Conservation (phyloP, 1,139 yeast genomes). For the Geotrichum europaeum region DNA sequence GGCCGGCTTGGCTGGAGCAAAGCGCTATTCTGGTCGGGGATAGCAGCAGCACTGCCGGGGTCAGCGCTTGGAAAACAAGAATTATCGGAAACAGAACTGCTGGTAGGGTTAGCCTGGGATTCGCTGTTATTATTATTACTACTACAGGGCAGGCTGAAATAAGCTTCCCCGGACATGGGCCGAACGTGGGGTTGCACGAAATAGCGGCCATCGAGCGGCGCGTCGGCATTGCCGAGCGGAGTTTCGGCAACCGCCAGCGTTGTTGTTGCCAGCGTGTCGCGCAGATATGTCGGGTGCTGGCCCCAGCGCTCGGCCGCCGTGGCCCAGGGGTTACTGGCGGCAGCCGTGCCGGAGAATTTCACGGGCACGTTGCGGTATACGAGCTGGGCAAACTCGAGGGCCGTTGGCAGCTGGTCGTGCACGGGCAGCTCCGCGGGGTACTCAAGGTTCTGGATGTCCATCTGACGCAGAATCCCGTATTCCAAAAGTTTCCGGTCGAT, state of each 20-base stretch:
- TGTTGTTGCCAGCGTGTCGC: constrained; percentile 18
- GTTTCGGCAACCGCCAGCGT: constrained; percentile 34
- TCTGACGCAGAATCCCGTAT: constrained; percentile 24
- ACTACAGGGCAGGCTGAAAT: constrained; percentile 22
- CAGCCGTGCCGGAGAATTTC: constrained; percentile 12
- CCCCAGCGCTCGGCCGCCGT: constrained; percentile 18
- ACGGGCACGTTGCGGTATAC: constrained; percentile 25
- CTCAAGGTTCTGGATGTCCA: constrained; percentile 27
- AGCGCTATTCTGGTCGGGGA: not conserved
- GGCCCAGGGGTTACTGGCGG: constrained; percentile 2
- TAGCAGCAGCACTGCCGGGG: not conserved
- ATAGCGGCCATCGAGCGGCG: constrained; percentile 31
- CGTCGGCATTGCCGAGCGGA: constrained; percentile 38
- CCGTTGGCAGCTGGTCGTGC: constrained; percentile 7
- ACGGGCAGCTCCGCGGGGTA: constrained; percentile 22
- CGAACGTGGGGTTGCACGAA: constrained; percentile 34
- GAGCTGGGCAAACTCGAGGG: constrained; percentile 20
- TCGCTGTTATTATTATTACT: not conserved
- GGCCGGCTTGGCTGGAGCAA: not conserved
- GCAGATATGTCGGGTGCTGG: constrained; percentile 20
- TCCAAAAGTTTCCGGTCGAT: constrained; percentile 11
- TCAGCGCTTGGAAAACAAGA: not conserved
- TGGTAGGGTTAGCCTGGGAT: not conserved
- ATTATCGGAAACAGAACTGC: not conserved
- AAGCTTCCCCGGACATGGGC: constrained; percentile 25